Evolutionary conservation across 2,329 filamentous ascomycete genomes (phyloP).

Genomic region (Calycina marina): DNA sequence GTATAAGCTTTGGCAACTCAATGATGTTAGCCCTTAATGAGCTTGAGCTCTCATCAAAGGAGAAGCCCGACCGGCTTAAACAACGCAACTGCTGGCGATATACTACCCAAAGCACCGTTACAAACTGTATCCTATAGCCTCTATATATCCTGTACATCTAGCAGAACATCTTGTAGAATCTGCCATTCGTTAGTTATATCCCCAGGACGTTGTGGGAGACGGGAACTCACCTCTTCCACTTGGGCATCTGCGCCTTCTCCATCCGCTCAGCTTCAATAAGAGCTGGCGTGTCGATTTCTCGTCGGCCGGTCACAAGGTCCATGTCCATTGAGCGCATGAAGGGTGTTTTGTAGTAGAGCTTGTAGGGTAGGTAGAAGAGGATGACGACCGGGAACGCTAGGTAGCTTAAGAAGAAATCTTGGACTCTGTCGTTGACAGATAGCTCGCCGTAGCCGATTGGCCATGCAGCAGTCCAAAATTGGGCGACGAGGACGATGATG

Average conservation of each 20-base stretch:
- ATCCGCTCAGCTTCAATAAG: conserved; percentile 14
- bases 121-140: conserved; percentile 5
- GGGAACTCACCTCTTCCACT: conserved; percentile 15
- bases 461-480: conserved; percentile 26
- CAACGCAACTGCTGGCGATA: too few relatives aligned
- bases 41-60: too few relatives aligned
- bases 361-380: conserved; percentile 47
- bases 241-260: conserved; percentile 10
- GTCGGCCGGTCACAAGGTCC: conserved; percentile 14
- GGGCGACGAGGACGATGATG: conserved; percentile 27
- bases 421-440: conserved; percentile 21
- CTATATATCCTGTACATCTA: too few relatives aligned
- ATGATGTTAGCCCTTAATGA: too few relatives aligned
- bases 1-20: too few relatives aligned
- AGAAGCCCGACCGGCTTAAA: too few relatives aligned
- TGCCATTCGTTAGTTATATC: neutral
- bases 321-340: conserved; percentile 10
- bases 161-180: conserved; percentile 14
- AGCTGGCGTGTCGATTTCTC: conserved; percentile 13
- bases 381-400: conserved; percentile 40
- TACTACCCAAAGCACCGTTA: conserved; percentile 6
- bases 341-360: conserved; percentile 34
- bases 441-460: conserved; percentile 30
- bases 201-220: neutral
- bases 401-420: conserved; percentile 44